phyloP scores from a whole-genome alignment of 1,284 basidiomycete species.

The Microbotryum scabiosae region DNA sequence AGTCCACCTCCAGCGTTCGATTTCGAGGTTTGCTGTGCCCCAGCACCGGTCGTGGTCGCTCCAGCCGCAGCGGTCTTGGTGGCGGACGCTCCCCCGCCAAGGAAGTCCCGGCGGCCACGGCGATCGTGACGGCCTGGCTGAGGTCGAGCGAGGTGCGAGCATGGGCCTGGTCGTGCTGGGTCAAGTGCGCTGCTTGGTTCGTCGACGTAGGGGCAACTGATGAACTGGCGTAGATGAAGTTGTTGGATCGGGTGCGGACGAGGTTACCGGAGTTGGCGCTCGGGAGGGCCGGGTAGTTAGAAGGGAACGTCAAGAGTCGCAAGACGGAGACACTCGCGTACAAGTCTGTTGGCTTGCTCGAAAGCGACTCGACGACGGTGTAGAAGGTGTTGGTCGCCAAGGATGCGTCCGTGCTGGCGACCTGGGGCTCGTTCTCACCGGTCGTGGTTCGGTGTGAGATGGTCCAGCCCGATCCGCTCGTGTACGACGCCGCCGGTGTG shows the following conservation, averaged over 20 bases:
- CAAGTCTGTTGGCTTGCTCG: slow-evolving; percentile 4
- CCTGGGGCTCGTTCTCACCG: slow-evolving; percentile 2
- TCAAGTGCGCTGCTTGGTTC: slow-evolving; percentile 5
- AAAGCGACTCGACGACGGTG: slow-evolving; percentile 15
- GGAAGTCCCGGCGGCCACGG: background rate
- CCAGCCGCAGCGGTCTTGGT: background rate
- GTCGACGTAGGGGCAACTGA: background rate
- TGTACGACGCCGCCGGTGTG: background rate
- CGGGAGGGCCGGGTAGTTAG: slow-evolving; percentile 6
- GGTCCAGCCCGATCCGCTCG: slow-evolving; percentile 6
- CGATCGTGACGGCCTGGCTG: background rate
- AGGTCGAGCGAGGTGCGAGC: slow-evolving; percentile 6
- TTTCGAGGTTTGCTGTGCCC: no score
- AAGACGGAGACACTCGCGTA: slow-evolving; percentile 14
- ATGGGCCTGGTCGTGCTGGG: slow-evolving; percentile 13
- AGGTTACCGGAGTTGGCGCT: background rate
- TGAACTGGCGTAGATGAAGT: slow-evolving; percentile 18
- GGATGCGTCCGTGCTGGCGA: background rate
- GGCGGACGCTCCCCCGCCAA: background rate
- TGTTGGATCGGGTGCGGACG: background rate
- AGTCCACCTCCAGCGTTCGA: no score
- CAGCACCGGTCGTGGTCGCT: background rate
- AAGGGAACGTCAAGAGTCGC: slow-evolving; percentile 2
- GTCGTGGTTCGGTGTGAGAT: slow-evolving; percentile 15
- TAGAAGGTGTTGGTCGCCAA: slow-evolving; percentile 6